These are phyloP conservation scores for Metschnikowia henanensis DNA, from an alignment of 805 yeast species.

Conservation along the genomic window DNA sequence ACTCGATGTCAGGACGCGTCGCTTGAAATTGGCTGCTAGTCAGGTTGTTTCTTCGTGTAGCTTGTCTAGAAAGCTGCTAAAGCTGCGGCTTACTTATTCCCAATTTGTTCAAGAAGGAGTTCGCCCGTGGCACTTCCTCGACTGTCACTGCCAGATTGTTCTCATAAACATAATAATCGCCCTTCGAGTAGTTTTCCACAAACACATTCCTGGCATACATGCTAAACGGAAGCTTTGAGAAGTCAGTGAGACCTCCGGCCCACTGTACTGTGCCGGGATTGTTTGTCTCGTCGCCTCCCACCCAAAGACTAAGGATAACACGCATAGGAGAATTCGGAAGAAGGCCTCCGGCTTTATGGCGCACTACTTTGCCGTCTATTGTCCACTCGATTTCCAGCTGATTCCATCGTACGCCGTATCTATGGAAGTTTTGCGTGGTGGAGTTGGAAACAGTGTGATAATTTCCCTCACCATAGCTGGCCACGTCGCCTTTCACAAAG, in stretches of 20 bases:
- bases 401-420: slow-evolving; percentile 40
- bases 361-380: slow-evolving; percentile 27
- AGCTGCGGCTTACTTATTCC: neutral
- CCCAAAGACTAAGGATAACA: slow-evolving; percentile 40
- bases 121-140: neutral
- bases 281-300: slow-evolving; percentile 39
- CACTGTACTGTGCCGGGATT: slow-evolving; percentile 37
- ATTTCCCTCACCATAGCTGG: slow-evolving; percentile 35
- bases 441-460: slow-evolving; percentile 28
- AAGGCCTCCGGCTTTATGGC: slow-evolving; percentile 21
- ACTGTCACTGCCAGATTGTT: slow-evolving; percentile 11
- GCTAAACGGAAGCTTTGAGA: slow-evolving; percentile 28
- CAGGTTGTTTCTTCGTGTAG: too few species aligned
- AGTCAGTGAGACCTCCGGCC: slow-evolving; percentile 42
- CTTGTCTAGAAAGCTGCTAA: neutral
- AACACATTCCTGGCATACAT: slow-evolving; percentile 28
- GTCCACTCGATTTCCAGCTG: slow-evolving; percentile 30
- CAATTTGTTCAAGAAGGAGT: slow-evolving; percentile 1
- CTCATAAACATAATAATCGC: slow-evolving; percentile 31
- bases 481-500: slow-evolving; percentile 40
- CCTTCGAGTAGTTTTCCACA: slow-evolving; percentile 30
- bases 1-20: too few species aligned
- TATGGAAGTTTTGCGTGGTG: slow-evolving; percentile 27
- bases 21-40: too few species aligned
- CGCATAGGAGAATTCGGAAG: slow-evolving; percentile 38